Percentiles rank a stretch among this genome's conserved stretches.
These are phyloP conservation scores for Paracoccidioides lutzii DNA, from an alignment of 2,329 filamentous ascomycete genomes.

Conservation along the genomic window DNA sequence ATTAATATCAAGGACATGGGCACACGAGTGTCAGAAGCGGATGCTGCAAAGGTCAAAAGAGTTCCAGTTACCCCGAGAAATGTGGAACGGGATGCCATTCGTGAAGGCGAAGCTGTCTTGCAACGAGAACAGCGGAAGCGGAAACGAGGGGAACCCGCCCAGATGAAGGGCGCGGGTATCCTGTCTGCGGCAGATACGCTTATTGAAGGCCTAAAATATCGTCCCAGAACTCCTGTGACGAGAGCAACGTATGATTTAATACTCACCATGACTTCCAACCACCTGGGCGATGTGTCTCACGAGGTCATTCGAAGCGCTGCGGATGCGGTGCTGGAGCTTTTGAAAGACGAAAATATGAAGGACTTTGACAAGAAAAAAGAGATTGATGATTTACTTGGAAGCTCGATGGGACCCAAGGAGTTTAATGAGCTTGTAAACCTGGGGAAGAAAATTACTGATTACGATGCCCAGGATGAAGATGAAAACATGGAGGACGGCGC, in stretches of 20 bases:
- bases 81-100: constrained; percentile 60
- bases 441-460: constrained; percentile 98
- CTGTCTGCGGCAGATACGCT: constrained; percentile 72
- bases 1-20: constrained; percentile 95
- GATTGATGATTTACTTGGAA: constrained; percentile 84
- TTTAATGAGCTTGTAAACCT: constrained; percentile 96
- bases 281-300: constrained; percentile 83
- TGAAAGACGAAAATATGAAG: constrained; percentile 92
- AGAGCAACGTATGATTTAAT: constrained; percentile 91
- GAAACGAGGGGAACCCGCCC: constrained; percentile 59
- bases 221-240: constrained; percentile 80
- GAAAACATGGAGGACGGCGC: constrained; percentile 67
- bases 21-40: constrained; percentile 63
- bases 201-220: constrained; percentile 83
- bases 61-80: constrained; percentile 49
- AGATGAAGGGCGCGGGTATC: constrained; percentile 60
- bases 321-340: constrained; percentile 75
- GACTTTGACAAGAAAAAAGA: constrained; percentile 98
- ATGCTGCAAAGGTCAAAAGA: constrained; percentile 71
- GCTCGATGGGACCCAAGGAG: constrained; percentile 67
- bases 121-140: constrained; percentile 75
- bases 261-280: constrained; percentile 74
- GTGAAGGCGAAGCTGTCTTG: constrained; percentile 72
- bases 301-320: constrained; percentile 88
- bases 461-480: constrained; percentile 90